phyloP scores from a whole-genome alignment of 352 stramenopile species.

The Thalassiosira livingstoniorum region DNA sequence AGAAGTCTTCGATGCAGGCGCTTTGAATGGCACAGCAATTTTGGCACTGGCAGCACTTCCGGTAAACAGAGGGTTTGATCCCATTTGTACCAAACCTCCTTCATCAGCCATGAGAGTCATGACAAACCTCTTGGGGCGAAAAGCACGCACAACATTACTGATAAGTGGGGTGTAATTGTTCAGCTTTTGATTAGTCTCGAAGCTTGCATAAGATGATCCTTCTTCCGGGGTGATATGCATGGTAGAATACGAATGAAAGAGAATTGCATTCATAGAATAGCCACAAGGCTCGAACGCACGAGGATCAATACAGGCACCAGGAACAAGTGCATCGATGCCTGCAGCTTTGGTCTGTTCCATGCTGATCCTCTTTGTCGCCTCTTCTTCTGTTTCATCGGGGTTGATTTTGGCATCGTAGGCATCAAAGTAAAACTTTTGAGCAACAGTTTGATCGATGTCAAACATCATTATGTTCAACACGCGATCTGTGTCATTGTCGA shows the following conservation, averaged over 20 bases:
- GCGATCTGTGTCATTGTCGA: slow-evolving; percentile 81
- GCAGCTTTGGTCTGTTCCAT: slow-evolving; percentile 92
- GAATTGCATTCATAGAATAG: slow-evolving; percentile 98
- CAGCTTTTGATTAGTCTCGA: slow-evolving; percentile 96
- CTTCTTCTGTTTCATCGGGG: slow-evolving; percentile 75
- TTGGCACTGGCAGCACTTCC: slow-evolving; percentile 56
- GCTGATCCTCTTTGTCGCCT: slow-evolving; percentile 77
- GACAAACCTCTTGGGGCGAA: slow-evolving; percentile 96
- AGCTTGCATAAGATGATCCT: slow-evolving; percentile 93
- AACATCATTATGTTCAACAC: slow-evolving; percentile 96
- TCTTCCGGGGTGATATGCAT: slow-evolving; percentile 98
- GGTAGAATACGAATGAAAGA: slow-evolving; percentile 98
- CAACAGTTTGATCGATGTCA: slow-evolving; percentile 88
- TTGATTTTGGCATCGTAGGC: slow-evolving; percentile 80
- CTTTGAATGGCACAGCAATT: slow-evolving; percentile 68
- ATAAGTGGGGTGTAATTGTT: slow-evolving; percentile 92
- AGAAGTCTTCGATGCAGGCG: neutral
- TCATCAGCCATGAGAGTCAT: slow-evolving; percentile 97
- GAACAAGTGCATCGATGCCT: slow-evolving; percentile 94
- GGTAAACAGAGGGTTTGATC: slow-evolving; percentile 75
- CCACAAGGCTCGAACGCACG: slow-evolving; percentile 99
- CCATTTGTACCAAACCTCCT: slow-evolving; percentile 82
- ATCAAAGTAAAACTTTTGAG: slow-evolving; percentile 86
- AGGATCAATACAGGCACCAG: slow-evolving; percentile 94
- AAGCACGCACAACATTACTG: slow-evolving; percentile 97